Evolutionary conservation across 331 rosid species (phyloP).

Genomic region (Pyracantha coccinea): DNA sequence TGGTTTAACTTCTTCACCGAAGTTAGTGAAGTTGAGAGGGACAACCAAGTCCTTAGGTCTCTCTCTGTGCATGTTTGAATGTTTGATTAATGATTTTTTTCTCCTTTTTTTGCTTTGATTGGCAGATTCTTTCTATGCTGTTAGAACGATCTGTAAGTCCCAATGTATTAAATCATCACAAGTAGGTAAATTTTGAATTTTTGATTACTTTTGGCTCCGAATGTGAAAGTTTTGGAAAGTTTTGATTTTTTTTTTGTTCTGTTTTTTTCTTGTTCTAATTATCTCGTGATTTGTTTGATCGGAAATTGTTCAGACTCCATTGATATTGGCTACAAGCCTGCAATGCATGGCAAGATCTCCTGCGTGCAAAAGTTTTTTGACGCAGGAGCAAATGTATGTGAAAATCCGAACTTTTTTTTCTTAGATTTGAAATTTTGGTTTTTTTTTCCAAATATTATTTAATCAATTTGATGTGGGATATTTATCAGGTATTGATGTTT

Average conservation of each 20-base stretch:
- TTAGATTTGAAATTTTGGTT: neutral
- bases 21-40: too few relatives aligned
- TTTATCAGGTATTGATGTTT: constrained; percentile 73
- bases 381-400: constrained; percentile 72
- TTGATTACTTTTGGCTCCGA: neutral
- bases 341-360: constrained; percentile 79
- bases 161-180: constrained; percentile 70
- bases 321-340: constrained; percentile 84
- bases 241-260: neutral
- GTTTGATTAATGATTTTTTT: neutral
- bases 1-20: too few relatives aligned
- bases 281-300: neutral
- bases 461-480: neutral
- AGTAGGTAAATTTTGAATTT: constrained; percentile 54
- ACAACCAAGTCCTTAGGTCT: too few relatives aligned
- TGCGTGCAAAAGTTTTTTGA: constrained; percentile 66
- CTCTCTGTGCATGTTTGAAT: neutral
- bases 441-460: neutral
- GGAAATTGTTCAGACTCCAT: constrained; percentile 55
- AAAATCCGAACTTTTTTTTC: neutral
- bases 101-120: neutral
- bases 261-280: constrained; percentile 3
- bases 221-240: constrained; percentile 7
- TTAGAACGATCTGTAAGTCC: constrained; percentile 63
- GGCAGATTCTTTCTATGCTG: constrained; percentile 67